Evolutionary conservation across 306 rosid genomes (phyloP), one percentile per base, ranked within the genome.

Genomic region (Prunus mume): DNA sequence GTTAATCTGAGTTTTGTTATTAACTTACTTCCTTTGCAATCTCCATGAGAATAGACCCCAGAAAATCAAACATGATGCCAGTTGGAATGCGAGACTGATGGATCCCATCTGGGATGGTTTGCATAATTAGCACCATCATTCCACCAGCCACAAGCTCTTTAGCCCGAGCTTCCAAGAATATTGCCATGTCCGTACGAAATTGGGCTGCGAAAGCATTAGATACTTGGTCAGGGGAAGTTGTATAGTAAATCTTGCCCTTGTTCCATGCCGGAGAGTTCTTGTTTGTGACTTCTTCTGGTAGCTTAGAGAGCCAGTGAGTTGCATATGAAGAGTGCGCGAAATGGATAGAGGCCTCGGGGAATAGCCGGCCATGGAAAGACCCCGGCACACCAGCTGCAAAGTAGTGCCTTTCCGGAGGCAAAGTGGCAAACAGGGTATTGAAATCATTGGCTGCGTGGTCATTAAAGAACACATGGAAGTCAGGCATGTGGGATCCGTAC

Each of bases 391-490:
- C 69, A 2, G 62, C 69, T 2, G 55, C 62, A 13, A 38, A 79
- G 50, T 79, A 73, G 2, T 14, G 17, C 24, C 27, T 41, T 1
- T 19, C 38, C 0, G 45, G 38, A 17, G 82, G 82, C 19, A 79
- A 65, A 27, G 41, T 19, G 0, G 60, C 13, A 19, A 72, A 73
- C 24, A 79, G 63, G 41, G 60, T 30, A 49, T 79, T 79, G 78
- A 79, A 79, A 55, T 79, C 74, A 5, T 66, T 79, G 2, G 74
- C 46, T 22, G 15, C 17, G 3, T 64, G 78, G 20, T 73, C 83
- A 0, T 30, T 72, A 9, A 79, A 79, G 62, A 79, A 79, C 3
- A 79, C 78, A 41, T 79, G 78, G n/a, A 79, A 79, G 18, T 79
- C 78, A 3, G 62, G 83, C 22, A 28, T 13, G 12, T 62, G 45